phyloP scores from a whole-genome alignment of 208 protist genomes.

The Leishmania lainsoni region DNA sequence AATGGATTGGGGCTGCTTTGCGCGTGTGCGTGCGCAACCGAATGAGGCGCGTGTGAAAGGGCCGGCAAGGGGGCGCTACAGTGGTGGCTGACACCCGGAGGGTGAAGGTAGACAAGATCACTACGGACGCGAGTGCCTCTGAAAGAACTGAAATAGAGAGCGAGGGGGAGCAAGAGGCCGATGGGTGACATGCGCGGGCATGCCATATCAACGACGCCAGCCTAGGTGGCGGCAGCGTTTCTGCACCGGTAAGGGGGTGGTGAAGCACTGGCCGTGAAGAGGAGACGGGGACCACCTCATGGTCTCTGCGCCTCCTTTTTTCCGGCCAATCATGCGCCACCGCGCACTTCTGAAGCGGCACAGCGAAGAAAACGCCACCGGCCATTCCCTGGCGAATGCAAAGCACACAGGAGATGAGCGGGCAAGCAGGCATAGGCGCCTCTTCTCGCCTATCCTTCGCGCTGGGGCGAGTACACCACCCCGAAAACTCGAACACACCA shows the following conservation, averaged over 20 bases:
- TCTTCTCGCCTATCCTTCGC: not conserved
- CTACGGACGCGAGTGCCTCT: not conserved
- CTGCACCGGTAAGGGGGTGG: not conserved
- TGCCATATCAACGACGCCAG: not conserved
- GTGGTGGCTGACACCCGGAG: not conserved
- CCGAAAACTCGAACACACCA: not conserved
- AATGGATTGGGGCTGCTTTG: not conserved
- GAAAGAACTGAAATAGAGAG: not conserved
- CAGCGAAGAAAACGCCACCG: not conserved
- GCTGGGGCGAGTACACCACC: not conserved
- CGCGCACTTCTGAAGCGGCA: too few relatives aligned
- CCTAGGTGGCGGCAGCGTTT: not conserved
- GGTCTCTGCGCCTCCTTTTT: not conserved
- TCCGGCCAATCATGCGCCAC: not conserved
- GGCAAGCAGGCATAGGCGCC: not conserved
- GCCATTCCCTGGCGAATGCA: not conserved
- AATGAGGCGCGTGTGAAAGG: not conserved
- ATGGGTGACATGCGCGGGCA: not conserved
- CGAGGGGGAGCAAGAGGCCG: not conserved
- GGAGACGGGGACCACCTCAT: not conserved
- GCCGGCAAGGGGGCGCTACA: not conserved
- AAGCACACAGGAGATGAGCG: not conserved
- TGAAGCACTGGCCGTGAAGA: not conserved
- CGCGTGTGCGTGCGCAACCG: not conserved
- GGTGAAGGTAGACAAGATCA: not conserved